Percentiles rank a stretch among this genome's conserved stretches.
These are phyloP conservation scores for Gastrolobium villosum DNA, from an alignment of 306 rosid species.

Conservation along the genomic window DNA sequence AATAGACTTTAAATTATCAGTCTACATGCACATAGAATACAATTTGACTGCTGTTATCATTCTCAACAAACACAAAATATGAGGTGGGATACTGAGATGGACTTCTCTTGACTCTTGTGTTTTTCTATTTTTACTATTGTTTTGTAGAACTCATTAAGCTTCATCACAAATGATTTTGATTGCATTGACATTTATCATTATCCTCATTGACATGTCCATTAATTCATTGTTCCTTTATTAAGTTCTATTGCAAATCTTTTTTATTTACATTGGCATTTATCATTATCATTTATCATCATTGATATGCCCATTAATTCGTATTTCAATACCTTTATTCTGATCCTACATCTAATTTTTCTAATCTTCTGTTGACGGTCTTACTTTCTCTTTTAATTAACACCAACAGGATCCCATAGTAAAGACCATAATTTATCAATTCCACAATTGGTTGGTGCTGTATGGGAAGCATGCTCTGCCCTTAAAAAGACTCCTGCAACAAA, in stretches of 20 bases:
- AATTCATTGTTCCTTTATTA: not conserved
- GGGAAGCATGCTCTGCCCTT: conserved; percentile 88
- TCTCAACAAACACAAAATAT: not conserved
- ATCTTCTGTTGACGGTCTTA: conserved; percentile 33
- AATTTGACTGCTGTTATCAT: conserved; percentile 1
- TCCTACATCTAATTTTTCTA: not conserved
- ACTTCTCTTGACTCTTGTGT: not conserved
- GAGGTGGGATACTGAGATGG: not conserved
- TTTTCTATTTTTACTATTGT: not conserved
- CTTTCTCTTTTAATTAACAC: conserved; percentile 48
- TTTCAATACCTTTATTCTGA: not conserved
- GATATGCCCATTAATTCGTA: not conserved
- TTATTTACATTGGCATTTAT: conserved; percentile 15
- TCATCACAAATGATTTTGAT: conserved; percentile 9
- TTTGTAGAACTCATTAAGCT: not conserved
- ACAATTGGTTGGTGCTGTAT: conserved; percentile 82
- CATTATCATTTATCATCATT: not conserved
- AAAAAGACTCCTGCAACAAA: conserved; percentile 85
- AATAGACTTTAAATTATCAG: not conserved
- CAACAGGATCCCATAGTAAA: conserved; percentile 62
- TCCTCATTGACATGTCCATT: conserved; percentile 10
- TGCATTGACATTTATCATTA: not conserved
- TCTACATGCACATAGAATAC: not conserved
- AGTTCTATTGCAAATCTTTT: conserved; percentile 21
- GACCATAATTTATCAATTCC: conserved; percentile 64